A percentile compares a stretch with the other conserved stretches of the same genome.
Evolutionary conservation across 2,329 filamentous ascomycete species (phyloP).

Genomic region (Chalara sp.): DNA sequence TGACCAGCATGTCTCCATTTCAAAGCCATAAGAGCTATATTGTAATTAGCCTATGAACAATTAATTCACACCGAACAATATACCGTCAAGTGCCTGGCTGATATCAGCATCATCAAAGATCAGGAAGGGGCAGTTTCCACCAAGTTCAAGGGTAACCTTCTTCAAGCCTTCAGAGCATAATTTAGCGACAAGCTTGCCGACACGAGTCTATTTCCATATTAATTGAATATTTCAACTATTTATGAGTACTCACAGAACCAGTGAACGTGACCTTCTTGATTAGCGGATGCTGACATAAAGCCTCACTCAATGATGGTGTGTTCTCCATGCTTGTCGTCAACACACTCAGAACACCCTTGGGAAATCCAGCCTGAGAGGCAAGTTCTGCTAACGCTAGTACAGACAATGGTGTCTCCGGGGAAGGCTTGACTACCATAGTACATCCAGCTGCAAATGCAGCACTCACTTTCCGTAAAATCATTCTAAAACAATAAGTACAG

Average conservation of each 20-base stretch:
- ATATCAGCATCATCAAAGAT: conserved; percentile 60
- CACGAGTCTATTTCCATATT: conserved; percentile 34
- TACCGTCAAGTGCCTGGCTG: conserved; percentile 44
- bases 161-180: conserved; percentile 54
- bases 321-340: conserved; percentile 51
- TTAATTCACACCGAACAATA: conserved; percentile 5
- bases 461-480: conserved; percentile 61
- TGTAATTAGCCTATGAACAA: background rate
- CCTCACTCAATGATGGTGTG: conserved; percentile 45
- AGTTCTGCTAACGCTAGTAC: conserved; percentile 47
- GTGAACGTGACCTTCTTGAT: conserved; percentile 59
- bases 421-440: conserved; percentile 68
- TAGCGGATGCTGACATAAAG: conserved; percentile 48
- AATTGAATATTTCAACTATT: background rate
- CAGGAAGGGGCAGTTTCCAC: conserved; percentile 58
- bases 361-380: conserved; percentile 48
- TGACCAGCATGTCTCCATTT: conserved; percentile 57
- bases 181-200: conserved; percentile 55
- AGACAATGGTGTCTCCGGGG: conserved; percentile 58
- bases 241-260: conserved; percentile 32
- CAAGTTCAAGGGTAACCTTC: conserved; percentile 58
- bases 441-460: conserved; percentile 66
- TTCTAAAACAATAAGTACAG: conserved; percentile 12
- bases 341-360: conserved; percentile 53
- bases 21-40: conserved; percentile 34